Evolutionary conservation across 805 yeast species (phyloP), one percentile per base, ranked within the genome.

Genomic region (Nakazawaea wyomingensis): DNA sequence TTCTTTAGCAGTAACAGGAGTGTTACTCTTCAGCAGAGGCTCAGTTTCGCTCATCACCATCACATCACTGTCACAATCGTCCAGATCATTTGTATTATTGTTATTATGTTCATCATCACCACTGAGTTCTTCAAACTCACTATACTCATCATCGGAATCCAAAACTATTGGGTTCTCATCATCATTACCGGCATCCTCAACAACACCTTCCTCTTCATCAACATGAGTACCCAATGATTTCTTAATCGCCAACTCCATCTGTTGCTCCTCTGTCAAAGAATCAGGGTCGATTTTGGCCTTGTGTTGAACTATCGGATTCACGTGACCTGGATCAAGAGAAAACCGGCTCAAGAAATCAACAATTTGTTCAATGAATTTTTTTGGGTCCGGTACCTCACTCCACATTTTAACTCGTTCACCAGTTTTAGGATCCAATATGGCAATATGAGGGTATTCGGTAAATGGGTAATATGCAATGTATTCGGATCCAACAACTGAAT

Each of bases 351-450:
- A 64, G 60, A 93, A 93, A 31, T 79, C 82, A 32, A 78, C 73
- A 4, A 86, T 77, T 39, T 85, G 87, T 31, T 73, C 71, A 7
- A 82, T 59, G 78, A 90, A 90, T 16, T 62, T 68, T 4, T 72
- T 70, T 0, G 73, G 68, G 16, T 65, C 64, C 0, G 95, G 95
- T 1, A 78, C 81, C 1, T 75, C 76, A n/a, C 70, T 65, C 96
- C 97, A 93, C 41, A 70, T 71, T 51, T 75, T 74, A 44, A 88
- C 74, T 47, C 95, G 72, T 62, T 93, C 99, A 18, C 98, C 98
- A 0, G 99, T 93, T 59, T 90, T 78, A 2, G 99, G 97, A 56
- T 93, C 99, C 39, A 93, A 59, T 31, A 93, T 85, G 1, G 96
- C 85, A 33, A 93, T 80, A 59, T 93, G 97, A 1, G 99, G 99